Evolutionary conservation across 163 green algal species (phyloP).

Genomic region (Scenedesmus sp.): DNA sequence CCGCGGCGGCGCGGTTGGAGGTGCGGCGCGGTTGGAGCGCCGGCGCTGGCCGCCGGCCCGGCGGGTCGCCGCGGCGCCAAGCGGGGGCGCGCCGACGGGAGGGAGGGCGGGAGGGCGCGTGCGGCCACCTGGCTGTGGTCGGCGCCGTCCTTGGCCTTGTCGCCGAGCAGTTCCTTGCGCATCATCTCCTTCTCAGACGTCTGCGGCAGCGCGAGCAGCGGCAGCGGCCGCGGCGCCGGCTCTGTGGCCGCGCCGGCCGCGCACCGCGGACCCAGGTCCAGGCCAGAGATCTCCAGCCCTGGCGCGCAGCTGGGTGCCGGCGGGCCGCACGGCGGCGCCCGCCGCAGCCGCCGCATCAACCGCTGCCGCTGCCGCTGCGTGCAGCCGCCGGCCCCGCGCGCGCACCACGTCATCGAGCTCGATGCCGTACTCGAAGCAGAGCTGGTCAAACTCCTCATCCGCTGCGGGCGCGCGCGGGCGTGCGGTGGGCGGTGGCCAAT

Average conservation of each 20-base stretch:
- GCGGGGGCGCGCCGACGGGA: slow-evolving; percentile 22
- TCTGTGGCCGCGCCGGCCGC: too few relatives aligned
- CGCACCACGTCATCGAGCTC: slow-evolving; percentile 98
- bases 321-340: too few relatives aligned
- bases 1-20: not conserved
- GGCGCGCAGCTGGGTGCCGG: too few relatives aligned
- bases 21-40: not conserved
- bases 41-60: too few relatives aligned
- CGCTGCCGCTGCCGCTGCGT: not conserved
- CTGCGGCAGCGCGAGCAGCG: slow-evolving; percentile 50
- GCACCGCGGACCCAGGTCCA: too few relatives aligned
- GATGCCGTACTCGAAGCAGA: slow-evolving; percentile 99
- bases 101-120: not conserved
- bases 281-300: too few relatives aligned
- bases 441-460: slow-evolving; percentile 95
- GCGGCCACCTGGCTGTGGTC: not conserved
- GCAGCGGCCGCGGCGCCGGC: not conserved
- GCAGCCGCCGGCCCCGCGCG: not conserved
- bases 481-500: too few relatives aligned
- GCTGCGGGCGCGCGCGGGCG: slow-evolving; percentile 77
- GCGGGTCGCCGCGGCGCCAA: not conserved
- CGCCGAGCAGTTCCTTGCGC: slow-evolving; percentile 83
- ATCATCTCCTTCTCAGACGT: slow-evolving; percentile 96
- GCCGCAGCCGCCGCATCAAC: too few relatives aligned
- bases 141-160: slow-evolving; percentile 23